Evolutionary conservation across 495 filamentous ascomycete species (phyloP).

Genomic region (Aspergillus sclerotiicarbonarius): DNA sequence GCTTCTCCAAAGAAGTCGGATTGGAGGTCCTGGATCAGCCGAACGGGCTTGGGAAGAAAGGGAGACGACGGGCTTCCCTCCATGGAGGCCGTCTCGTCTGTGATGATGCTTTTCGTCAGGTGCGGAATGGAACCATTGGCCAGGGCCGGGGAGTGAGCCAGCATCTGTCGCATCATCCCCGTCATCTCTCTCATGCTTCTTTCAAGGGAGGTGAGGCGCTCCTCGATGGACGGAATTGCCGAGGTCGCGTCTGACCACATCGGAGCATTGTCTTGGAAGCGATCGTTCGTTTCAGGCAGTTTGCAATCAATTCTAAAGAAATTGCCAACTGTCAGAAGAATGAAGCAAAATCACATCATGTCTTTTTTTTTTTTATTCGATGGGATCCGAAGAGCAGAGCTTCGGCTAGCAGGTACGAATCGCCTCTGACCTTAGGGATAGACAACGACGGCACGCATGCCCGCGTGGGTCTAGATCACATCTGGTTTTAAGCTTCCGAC

Average conservation of each 20-base stretch:
- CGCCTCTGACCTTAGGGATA: conserved; percentile 34
- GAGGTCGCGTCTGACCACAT: conserved; percentile 36
- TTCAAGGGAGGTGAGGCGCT: conserved; percentile 37
- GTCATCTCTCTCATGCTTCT: conserved; percentile 42
- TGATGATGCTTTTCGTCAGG: conserved; percentile 19
- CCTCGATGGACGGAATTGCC: conserved; percentile 38
- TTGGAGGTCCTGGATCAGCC: conserved; percentile 38
- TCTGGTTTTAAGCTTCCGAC: conserved; percentile 44
- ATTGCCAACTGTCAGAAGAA: conserved; percentile 15
- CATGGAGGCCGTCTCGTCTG: conserved; percentile 25
- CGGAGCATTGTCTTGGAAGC: conserved; percentile 35
- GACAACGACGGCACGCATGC: conserved; percentile 42
- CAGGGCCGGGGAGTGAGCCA: conserved; percentile 25
- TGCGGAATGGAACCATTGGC: conserved; percentile 20
- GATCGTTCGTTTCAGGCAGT: conserved; percentile 37
- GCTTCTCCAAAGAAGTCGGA: conserved; percentile 35
- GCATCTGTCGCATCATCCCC: conserved; percentile 38
- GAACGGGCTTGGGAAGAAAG: conserved; percentile 34
- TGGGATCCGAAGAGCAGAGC: background rate
- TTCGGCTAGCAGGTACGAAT: background rate
- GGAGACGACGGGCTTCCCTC: conserved; percentile 21
- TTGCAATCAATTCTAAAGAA: conserved; percentile 37
- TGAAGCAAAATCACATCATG: background rate
- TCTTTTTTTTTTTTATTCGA: conserved; percentile 1
- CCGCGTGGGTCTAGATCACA: conserved; percentile 41